Base-by-base conservation (phyloP, 768 basidiomycete species). In the Amanita exitialis region DNA sequence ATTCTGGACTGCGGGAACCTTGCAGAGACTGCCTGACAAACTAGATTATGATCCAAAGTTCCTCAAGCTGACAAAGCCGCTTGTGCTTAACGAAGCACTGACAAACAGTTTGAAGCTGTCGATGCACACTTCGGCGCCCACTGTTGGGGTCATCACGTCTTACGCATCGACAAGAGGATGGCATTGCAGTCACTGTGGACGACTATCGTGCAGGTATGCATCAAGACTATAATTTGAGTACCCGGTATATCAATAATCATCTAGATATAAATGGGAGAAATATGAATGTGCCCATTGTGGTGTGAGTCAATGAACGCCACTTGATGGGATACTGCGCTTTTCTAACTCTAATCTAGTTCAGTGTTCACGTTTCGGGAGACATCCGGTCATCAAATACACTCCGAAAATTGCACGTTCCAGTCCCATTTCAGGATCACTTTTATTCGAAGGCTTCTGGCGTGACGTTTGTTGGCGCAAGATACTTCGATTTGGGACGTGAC, bases 261-360 rank as follows among this genome's bases (percentile, higher is more conserved):
- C 37, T 52, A 90, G 88, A 57, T 80, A 62, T 47, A 83, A 82
- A 63, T 89, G 86, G 87, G 77, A 86, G 59, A 59, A 73, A 44
- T 88, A 85, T 78, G 76, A 85, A 61, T 91, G 88, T 58, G 63
- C 69, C 28, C 58, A 70, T 51, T 90, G 86, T 60, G 58, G 69
- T 15, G 87, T 86, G 63, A 36, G 59, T 55, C 30, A 20, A 10
- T 28, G 15, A 21, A 32, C 18, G 28, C n/a, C 23, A 27, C 27
- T 21, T 43, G n/a, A n/a, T 18, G 7, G 16, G 45, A 34, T 13
- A 8, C 35, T 47, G 20, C n/a, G 16, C 18, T 18, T 15, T 36
- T 51, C 42, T 35, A 25, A 44, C 20, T 43, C 32, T 35, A 23
- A 20, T 44, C 25, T 25, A 51, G 50, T 23, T 15, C 12, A 44